Evolutionary conservation across 768 basidiomycete species (phyloP).

Genomic region (Trametes meyenii): DNA sequence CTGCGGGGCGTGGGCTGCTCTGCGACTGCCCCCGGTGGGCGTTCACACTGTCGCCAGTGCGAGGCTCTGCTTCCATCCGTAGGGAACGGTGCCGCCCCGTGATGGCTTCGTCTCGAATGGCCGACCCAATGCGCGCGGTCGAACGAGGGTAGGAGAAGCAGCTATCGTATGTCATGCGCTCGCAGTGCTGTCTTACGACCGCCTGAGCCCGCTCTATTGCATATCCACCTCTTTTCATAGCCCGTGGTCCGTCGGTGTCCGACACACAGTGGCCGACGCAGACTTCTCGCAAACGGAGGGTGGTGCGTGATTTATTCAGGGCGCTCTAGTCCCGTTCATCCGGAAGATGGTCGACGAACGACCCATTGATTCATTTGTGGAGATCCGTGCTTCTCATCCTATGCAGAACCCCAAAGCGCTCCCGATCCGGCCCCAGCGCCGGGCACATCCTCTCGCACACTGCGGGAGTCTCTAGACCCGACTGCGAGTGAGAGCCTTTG

Average conservation of each 20-base stretch:
- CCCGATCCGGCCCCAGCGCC: constrained; percentile 1
- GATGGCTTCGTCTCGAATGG: background rate
- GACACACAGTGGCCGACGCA: background rate
- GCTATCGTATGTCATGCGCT: background rate
- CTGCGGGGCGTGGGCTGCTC: background rate
- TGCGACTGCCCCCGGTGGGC: background rate
- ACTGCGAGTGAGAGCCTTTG: too few species aligned
- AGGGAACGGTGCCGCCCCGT: background rate
- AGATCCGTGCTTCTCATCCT: constrained; percentile 2
- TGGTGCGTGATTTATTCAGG: background rate
- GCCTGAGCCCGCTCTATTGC: background rate
- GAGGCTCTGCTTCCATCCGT: background rate
- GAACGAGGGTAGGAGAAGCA: background rate
- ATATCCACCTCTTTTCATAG: background rate
- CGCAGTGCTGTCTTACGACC: constrained; percentile 2
- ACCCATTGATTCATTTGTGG: constrained; percentile 1
- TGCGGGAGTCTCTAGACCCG: too few species aligned
- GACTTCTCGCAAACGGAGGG: background rate
- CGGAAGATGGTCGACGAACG: background rate
- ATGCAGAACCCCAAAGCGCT: background rate
- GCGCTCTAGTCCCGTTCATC: background rate
- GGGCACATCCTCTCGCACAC: too few species aligned
- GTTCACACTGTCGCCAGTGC: constrained; percentile 6
- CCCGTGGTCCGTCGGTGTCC: background rate
- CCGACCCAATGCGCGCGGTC: background rate